Percentiles rank a stretch among this genome's conserved stretches.
These are phyloP conservation scores for Populus hybrid DNA, from an alignment of 441 rosid species.

Conservation along the genomic window DNA sequence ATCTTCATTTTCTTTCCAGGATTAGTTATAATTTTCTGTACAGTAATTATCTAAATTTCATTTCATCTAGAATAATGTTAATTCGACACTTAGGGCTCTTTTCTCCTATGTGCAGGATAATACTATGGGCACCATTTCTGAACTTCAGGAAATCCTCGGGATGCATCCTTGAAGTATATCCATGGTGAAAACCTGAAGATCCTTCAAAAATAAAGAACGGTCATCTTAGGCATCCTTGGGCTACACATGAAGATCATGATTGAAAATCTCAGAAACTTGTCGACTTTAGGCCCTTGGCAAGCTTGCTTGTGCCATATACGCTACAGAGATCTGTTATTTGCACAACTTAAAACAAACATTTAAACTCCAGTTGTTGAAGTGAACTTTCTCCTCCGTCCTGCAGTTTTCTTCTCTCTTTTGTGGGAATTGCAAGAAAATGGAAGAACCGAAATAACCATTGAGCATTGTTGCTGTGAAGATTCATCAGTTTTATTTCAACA, in stretches of 20 bases:
- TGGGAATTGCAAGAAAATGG: background rate
- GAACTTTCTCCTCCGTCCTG: background rate
- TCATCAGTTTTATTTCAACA: background rate
- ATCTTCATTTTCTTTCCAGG: slow-evolving; percentile 89
- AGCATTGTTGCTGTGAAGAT: background rate
- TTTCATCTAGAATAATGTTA: background rate
- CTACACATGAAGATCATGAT: slow-evolving; percentile 74
- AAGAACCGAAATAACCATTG: background rate
- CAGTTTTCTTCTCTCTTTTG: background rate
- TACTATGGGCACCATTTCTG: slow-evolving; percentile 80
- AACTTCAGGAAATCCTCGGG: slow-evolving; percentile 86
- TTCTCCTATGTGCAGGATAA: slow-evolving; percentile 33
- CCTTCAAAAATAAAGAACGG: slow-evolving; percentile 51
- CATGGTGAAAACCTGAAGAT: slow-evolving; percentile 74
- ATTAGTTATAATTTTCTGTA: slow-evolving; percentile 33
- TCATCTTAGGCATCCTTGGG: slow-evolving; percentile 62
- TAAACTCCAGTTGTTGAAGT: background rate
- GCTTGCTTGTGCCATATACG: background rate
- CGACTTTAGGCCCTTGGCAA: background rate
- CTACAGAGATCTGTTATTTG: background rate
- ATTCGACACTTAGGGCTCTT: background rate
- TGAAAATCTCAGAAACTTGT: no score
- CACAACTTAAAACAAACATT: background rate
- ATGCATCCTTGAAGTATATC: slow-evolving; percentile 70
- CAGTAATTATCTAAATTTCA: no score